A percentile compares a stretch with the other conserved stretches of the same genome.
phyloP scores from a whole-genome alignment of 257 asterid species.

The Leptodermis oblonga region DNA sequence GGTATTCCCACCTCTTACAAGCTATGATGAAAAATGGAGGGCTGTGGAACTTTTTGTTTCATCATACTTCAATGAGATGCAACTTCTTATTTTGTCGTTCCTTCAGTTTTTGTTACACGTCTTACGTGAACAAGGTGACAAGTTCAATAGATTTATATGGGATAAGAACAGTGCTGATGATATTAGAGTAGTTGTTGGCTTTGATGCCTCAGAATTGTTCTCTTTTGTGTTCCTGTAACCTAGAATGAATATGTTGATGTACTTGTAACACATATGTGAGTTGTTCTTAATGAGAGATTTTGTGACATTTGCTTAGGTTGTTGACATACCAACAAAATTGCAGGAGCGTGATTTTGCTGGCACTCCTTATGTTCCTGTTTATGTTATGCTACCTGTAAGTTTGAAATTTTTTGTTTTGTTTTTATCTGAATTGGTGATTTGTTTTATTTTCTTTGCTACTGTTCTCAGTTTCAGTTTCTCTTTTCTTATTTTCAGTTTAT shows the following conservation, averaged over 20 bases:
- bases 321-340: conserved; percentile 55
- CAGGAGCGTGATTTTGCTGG: conserved; percentile 85
- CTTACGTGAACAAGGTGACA: neutral
- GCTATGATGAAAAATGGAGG: neutral
- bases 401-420: conserved; percentile 14
- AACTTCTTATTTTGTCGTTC: neutral
- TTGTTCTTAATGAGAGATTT: conserved; percentile 11
- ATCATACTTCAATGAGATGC: too few relatives aligned
- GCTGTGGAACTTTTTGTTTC: neutral
- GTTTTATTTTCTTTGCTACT: neutral
- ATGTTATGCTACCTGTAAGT: conserved; percentile 96
- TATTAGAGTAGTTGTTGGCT: neutral
- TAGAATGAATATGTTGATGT: neutral
- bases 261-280: neutral
- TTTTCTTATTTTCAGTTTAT: neutral
- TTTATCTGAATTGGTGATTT: neutral
- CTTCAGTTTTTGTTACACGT: neutral
- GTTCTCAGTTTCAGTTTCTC: neutral
- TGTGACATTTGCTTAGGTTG: conserved; percentile 43
- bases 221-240: neutral
- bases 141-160: neutral
- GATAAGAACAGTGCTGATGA: neutral
- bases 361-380: conserved; percentile 79
- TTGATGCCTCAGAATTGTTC: neutral
- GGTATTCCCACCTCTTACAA: neutral